phyloP scores from a whole-genome alignment of 345 rosid species.

The Aquilaria malaccensis region DNA sequence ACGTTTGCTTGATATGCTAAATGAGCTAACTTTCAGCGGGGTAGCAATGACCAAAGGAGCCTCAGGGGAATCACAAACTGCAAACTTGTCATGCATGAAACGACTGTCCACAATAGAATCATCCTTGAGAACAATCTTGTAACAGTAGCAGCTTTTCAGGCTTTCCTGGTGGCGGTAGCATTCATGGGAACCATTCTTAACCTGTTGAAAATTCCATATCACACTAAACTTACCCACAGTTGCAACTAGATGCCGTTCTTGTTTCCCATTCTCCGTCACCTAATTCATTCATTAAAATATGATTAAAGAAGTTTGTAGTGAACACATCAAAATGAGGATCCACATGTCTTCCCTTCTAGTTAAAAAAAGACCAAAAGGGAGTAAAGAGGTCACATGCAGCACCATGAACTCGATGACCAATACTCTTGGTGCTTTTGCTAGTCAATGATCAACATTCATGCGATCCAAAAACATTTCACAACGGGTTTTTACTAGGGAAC shows the following conservation, averaged over 20 bases:
- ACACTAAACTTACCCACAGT: conserved; percentile 97
- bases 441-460: no score
- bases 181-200: conserved; percentile 69
- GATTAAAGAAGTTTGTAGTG: not conserved
- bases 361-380: no score
- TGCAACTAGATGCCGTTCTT: conserved; percentile 89
- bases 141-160: conserved; percentile 84
- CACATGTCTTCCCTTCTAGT: no score
- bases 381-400: no score
- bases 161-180: conserved; percentile 77
- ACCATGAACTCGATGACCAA: no score
- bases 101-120: conserved; percentile 95
- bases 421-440: no score
- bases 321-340: no score
- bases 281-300: conserved; percentile 15
- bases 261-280: conserved; percentile 84
- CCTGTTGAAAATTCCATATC: conserved; percentile 83
- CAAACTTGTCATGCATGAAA: conserved; percentile 97
- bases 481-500: no score
- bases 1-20: conserved; percentile 85
- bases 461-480: no score
- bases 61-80: conserved; percentile 85
- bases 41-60: conserved; percentile 98
- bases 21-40: conserved; percentile 91
- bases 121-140: conserved; percentile 78